phyloP scores from a whole-genome alignment of 352 stramenopile species.

The Phytophthora niederhauseri region DNA sequence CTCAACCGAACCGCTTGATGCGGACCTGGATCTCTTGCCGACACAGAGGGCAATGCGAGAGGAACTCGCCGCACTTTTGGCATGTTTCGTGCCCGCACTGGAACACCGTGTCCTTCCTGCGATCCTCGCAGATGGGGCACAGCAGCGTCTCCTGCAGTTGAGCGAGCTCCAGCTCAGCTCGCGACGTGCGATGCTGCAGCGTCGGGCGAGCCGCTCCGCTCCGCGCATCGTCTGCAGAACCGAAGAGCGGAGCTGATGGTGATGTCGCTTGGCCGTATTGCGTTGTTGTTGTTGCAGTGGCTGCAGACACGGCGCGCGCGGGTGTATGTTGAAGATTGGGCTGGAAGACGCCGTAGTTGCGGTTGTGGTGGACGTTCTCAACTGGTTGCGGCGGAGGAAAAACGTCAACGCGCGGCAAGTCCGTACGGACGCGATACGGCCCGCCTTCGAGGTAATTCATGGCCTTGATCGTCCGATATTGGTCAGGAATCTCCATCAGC shows the following conservation, averaged over 20 bases:
- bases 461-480: constrained; percentile 82
- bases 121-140: constrained; percentile 81
- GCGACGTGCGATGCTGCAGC: constrained; percentile 48
- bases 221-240: constrained; percentile 20
- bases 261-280: constrained; percentile 31
- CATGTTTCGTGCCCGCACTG: constrained; percentile 89
- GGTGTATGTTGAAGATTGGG: constrained; percentile 26
- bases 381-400: constrained; percentile 55
- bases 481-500: constrained; percentile 87
- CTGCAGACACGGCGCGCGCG: background rate
- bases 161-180: constrained; percentile 61
- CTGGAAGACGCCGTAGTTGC: constrained; percentile 40
- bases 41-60: constrained; percentile 76
- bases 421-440: constrained; percentile 50
- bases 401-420: constrained; percentile 71
- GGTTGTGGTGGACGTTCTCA: constrained; percentile 27
- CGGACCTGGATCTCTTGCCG: constrained; percentile 74
- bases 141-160: constrained; percentile 69
- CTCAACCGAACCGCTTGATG: constrained; percentile 70
- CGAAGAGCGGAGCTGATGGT: constrained; percentile 34
- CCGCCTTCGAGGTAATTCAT: constrained; percentile 61
- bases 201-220: constrained; percentile 16
- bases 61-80: constrained; percentile 47
- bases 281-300: constrained; percentile 21
- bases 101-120: constrained; percentile 81